phyloP scores from a whole-genome alignment of 139 green algal genomes.

The Gonium pectorale region DNA sequence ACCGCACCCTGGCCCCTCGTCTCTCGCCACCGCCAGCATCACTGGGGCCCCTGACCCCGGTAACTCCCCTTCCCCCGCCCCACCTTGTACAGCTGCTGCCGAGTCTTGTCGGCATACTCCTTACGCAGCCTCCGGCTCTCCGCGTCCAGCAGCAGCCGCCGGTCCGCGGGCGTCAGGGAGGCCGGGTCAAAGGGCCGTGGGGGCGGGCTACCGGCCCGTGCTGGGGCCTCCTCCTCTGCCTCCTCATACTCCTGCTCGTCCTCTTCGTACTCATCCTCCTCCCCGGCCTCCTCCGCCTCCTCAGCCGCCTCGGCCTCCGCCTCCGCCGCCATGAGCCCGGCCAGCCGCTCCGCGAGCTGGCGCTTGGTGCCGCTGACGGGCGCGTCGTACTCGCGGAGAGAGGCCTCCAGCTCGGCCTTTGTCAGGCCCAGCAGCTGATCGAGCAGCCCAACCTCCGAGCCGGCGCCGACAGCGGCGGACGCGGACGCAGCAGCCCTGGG shows the following conservation, averaged over 20 bases:
- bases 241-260: not conserved
- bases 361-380: not conserved
- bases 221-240: not conserved
- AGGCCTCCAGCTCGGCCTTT: not conserved
- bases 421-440: not conserved
- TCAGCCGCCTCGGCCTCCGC: not conserved
- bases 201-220: not conserved
- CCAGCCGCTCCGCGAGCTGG: slow-evolving; percentile 10
- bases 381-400: slow-evolving; percentile 1
- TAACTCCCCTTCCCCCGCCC: too few relatives aligned
- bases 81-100: slow-evolving; percentile 21
- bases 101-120: not conserved
- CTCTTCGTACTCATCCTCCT: not conserved
- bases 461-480: not conserved
- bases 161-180: not conserved
- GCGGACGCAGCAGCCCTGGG: not conserved
- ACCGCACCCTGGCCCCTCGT: too few relatives aligned
- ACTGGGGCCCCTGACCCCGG: too few relatives aligned
- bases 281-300: not conserved
- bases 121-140: not conserved
- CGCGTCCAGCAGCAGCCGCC: slow-evolving; percentile 7
- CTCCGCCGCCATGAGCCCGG: slow-evolving; percentile 34
- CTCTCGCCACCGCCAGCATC: too few relatives aligned
- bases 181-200: not conserved
- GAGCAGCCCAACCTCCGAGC: not conserved